Percentiles rank a stretch among this genome's conserved stretches.
These are phyloP conservation scores for Cladosporium sp. DNA, from an alignment of 2,329 filamentous ascomycete species.

Conservation along the genomic window DNA sequence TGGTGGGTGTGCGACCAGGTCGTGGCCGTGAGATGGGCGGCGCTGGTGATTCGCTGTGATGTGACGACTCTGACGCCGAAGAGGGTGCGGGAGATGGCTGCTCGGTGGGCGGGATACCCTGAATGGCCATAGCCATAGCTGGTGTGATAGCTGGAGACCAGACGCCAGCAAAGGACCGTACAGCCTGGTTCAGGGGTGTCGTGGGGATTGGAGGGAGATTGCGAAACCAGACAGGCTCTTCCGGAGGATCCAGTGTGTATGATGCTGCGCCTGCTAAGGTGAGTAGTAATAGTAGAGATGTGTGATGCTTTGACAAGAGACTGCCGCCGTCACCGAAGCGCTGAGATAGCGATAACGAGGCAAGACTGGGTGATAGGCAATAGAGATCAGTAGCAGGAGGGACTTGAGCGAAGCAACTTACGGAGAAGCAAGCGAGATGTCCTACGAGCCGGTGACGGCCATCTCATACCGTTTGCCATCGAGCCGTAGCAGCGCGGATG, in stretches of 20 bases:
- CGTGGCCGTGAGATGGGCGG: not conserved
- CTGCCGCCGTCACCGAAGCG: not conserved
- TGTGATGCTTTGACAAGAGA: not conserved
- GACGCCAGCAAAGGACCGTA: conserved; percentile 10
- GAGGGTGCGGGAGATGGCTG: conserved; percentile 24
- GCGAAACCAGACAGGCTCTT: conserved; percentile 30
- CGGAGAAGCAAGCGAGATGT: not conserved
- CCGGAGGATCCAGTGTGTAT: conserved; percentile 26
- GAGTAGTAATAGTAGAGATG: not conserved
- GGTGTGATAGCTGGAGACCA: conserved; percentile 10
- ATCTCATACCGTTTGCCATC: conserved; percentile 4
- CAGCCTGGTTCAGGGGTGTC: conserved; percentile 14
- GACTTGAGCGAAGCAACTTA: not conserved
- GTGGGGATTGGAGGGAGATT: conserved; percentile 20
- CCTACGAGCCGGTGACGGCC: not conserved
- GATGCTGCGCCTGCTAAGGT: not conserved
- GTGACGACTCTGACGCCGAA: conserved; percentile 6
- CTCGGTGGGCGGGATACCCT: conserved; percentile 25
- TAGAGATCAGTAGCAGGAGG: not conserved
- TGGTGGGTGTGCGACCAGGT: conserved; percentile 22
- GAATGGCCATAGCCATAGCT: conserved; percentile 18
- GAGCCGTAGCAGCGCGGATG: not conserved
- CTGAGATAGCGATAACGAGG: not conserved
- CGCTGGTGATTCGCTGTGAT: not conserved
- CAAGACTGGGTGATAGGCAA: not conserved